Percentiles rank a stretch among this genome's conserved stretches.
Conservation (phyloP, 2,329 filamentous ascomycete species). For the Lanzia echinophila region DNA sequence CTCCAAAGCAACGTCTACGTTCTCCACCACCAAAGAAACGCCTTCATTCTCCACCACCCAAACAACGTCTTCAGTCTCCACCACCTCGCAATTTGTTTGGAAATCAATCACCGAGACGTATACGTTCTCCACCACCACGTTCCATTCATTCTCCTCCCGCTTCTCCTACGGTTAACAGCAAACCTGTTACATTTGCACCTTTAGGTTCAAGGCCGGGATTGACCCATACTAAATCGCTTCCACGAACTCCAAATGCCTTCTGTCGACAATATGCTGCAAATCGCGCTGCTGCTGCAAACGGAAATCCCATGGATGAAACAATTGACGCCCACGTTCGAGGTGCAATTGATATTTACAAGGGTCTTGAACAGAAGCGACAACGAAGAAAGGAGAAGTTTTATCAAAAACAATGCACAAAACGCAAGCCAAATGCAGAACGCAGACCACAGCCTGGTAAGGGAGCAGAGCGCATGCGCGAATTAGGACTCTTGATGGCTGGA, state of each 20-base stretch:
- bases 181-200: conserved; percentile 38
- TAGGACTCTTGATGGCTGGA: conserved; percentile 83
- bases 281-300: conserved; percentile 36
- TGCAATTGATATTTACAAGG: conserved; percentile 97
- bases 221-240: conserved; percentile 79
- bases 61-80: conserved; percentile 31
- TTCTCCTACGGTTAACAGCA: conserved; percentile 45
- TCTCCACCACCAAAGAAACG: conserved; percentile 31
- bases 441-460: conserved; percentile 72
- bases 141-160: conserved; percentile 42
- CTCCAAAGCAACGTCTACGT: conserved; percentile 32
- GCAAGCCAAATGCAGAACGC: conserved; percentile 59
- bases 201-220: conserved; percentile 56
- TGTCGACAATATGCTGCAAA: conserved; percentile 40
- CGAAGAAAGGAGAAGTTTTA: conserved; percentile 88
- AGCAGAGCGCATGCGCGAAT: conserved; percentile 85
- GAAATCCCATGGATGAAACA: conserved; percentile 31
- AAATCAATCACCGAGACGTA: conserved; percentile 38
- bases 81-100: conserved; percentile 32
- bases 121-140: conserved; percentile 63
- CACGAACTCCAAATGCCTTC: conserved; percentile 68
- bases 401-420: conserved; percentile 73
- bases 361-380: conserved; percentile 88
- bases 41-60: conserved; percentile 34
- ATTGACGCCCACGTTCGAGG: conserved; percentile 67